A percentile compares a stretch with the other conserved stretches of the same genome.
Conservation (phyloP, 1,284 basidiomycete species). For the Fomitopsis schrenkii region DNA sequence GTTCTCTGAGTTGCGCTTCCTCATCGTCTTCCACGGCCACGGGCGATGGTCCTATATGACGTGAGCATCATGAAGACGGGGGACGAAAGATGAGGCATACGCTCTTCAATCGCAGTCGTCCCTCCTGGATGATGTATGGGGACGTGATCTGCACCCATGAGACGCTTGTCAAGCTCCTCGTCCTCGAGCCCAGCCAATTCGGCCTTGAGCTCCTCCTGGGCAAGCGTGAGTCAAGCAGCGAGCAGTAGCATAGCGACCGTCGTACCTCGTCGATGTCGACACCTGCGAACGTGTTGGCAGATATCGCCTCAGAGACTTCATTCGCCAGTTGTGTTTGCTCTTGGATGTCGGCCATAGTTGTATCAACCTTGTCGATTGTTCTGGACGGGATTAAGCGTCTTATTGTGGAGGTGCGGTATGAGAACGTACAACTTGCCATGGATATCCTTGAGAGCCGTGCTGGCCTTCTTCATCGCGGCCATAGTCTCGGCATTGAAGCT, state of each 20-base stretch:
- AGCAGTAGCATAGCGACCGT: neutral
- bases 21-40: conserved; percentile 90
- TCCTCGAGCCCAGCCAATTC: conserved; percentile 93
- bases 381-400: conserved; percentile 37
- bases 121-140: conserved; percentile 83
- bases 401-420: conserved; percentile 2
- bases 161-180: conserved; percentile 83
- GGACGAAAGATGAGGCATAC: conserved; percentile 37
- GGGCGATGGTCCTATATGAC: conserved; percentile 38
- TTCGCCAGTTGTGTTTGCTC: conserved; percentile 94
- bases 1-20: conserved; percentile 85
- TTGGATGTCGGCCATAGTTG: conserved; percentile 86
- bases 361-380: conserved; percentile 89
- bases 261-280: conserved; percentile 70
- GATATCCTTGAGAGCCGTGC: conserved; percentile 88
- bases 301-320: conserved; percentile 95
- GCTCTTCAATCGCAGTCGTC: conserved; percentile 46
- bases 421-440: conserved; percentile 84
- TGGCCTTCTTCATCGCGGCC: conserved; percentile 96
- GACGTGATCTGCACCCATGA: conserved; percentile 87
- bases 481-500: conserved; percentile 99
- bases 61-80: conserved; percentile 11
- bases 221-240: conserved; percentile 7
- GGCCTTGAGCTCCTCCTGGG: conserved; percentile 76
- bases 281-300: conserved; percentile 70